A percentile compares a stretch with the other conserved stretches of the same genome.
These are phyloP conservation scores for Cutaneotrichosporon cavernicola DNA, from an alignment of 1,284 basidiomycete species.

Conservation along the genomic window DNA sequence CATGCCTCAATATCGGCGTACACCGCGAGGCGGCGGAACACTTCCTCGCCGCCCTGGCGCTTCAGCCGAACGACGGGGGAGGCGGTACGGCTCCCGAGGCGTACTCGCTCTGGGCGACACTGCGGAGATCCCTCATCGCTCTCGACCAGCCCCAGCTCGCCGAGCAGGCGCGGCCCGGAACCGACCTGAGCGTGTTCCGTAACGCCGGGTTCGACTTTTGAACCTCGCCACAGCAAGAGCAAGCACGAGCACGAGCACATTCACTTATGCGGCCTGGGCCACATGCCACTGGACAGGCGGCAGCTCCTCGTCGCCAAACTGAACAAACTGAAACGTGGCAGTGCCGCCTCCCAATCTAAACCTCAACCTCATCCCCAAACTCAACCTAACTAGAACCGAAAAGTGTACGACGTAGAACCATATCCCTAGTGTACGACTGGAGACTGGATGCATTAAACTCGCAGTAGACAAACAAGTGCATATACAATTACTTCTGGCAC, in stretches of 20 bases:
- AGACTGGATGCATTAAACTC: conserved; percentile 10
- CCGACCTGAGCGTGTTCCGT: conserved; percentile 68
- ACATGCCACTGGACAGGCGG: neutral
- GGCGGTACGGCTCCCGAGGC: conserved; percentile 35
- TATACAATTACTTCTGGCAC: neutral
- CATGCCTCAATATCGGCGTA: conserved; percentile 93
- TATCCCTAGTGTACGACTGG: conserved; percentile 2
- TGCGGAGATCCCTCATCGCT: conserved; percentile 74
- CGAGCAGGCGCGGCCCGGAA: conserved; percentile 56
- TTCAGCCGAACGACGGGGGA: conserved; percentile 61
- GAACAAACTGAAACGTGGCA: neutral
- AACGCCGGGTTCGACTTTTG: conserved; percentile 81
- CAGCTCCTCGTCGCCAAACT: neutral
- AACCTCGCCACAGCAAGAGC: neutral
- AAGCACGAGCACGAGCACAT: neutral
- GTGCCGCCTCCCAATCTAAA: neutral
- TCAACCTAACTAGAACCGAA: neutral
- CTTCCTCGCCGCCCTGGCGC: conserved; percentile 83
- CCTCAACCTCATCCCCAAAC: neutral
- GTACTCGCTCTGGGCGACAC: conserved; percentile 86
- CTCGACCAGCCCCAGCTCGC: conserved; percentile 63
- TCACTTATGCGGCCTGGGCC: neutral
- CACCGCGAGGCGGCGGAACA: conserved; percentile 96
- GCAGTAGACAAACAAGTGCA: neutral
- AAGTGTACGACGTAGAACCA: conserved; percentile 6